Evolutionary conservation across 345 rosid species (phyloP).

Genomic region (Syzygium jambos): DNA sequence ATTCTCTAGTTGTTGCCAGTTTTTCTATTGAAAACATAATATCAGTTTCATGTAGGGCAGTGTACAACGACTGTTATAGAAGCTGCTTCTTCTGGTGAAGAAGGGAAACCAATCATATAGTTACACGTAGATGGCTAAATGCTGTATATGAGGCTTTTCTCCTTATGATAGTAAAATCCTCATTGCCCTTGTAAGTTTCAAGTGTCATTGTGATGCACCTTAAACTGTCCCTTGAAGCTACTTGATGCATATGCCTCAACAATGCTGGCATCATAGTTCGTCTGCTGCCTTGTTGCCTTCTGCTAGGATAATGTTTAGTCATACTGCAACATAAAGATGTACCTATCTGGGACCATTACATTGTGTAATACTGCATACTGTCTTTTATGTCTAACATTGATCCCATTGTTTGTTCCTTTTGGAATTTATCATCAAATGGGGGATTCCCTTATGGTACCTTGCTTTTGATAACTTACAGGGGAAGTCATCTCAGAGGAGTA

Average conservation of each 20-base stretch:
- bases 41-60: background rate
- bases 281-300: background rate
- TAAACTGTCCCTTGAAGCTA: background rate
- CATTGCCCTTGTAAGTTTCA: background rate
- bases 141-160: background rate
- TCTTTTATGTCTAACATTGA: background rate
- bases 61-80: background rate
- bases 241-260: background rate
- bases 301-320: background rate
- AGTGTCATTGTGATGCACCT: background rate
- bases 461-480: slow-evolving; percentile 32
- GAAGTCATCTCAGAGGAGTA: slow-evolving; percentile 87
- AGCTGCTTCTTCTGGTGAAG: background rate
- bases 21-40: background rate
- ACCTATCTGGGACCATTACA: background rate
- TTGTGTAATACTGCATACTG: background rate
- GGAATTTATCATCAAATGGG: background rate
- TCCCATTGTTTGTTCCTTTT: background rate
- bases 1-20: background rate
- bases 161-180: background rate
- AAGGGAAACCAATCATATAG: background rate
- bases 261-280: background rate
- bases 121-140: background rate
- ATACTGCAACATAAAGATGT: background rate
- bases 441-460: background rate